Evolutionary conservation across 352 stramenopile genomes (phyloP), one percentile per base, ranked within the genome.

Genomic region (Globisporangium carolinianum): DNA sequence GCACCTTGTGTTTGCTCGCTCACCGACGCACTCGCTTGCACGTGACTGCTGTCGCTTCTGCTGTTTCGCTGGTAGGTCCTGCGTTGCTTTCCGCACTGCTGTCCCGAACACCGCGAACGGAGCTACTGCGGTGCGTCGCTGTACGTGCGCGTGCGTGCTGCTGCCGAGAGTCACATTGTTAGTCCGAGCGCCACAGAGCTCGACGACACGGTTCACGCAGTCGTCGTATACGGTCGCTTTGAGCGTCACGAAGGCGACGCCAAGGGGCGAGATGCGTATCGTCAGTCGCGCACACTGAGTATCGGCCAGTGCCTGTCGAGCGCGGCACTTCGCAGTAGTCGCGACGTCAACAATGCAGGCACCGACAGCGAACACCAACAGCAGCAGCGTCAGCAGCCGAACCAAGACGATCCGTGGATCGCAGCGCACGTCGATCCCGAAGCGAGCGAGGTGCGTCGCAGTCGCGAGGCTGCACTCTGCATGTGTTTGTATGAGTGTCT

Each of bases 71-170:
- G 42, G 43, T 82, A n/a, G n/a, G n/a, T n/a, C n/a, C n/a, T n/a
- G 42, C 75, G 72, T 5, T 86, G 75, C 51, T 86, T 86, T 63
- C 75, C 75, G 2, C 75, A 86, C 47, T 86, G 75, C 56, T 86
- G 75, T 51, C 72, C 72, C 3, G 67, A 54, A 6, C 75, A 86
- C 47, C 67, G 71, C 4, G 58, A 62, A 10, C 71, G 75, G 3
- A 77, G 72, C 56, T 83, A 86, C 62, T 86, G 75, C 60, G 75
- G 75, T 4, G 62, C 67, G 9, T 59, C 72, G 14, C 60, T 83
- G 9, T 63, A 75, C 53, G 39, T 83, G 32, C 58, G 66, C 18
- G 62, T 68, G 12, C 45, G 8, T 11, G 39, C 4, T n/a, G n/a
- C n/a, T n/a, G n/a, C n/a, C n/a, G n/a, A n/a, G n/a, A n/a, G n/a